These are phyloP conservation scores for Porogramme epimiltina DNA, from an alignment of 1,284 basidiomycete species.

Conservation along the genomic window DNA sequence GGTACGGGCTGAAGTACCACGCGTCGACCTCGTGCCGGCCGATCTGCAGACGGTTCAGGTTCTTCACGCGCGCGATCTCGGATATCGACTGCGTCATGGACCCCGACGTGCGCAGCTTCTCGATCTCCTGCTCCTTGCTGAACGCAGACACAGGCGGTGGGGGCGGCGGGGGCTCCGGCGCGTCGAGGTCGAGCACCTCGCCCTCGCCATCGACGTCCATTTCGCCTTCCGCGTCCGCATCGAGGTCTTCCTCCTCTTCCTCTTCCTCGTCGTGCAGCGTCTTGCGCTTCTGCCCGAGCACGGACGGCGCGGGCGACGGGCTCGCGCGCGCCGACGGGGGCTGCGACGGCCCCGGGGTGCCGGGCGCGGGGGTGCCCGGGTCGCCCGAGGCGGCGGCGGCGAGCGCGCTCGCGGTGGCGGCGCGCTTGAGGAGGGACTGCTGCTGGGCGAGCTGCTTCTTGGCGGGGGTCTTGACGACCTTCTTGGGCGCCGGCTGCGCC, in stretches of 20 bases:
- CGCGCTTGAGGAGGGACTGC: constrained; percentile 36
- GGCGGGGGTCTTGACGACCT: constrained; percentile 54
- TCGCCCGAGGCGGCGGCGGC: constrained; percentile 29
- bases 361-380: constrained; percentile 23
- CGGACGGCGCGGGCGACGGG: constrained; percentile 57
- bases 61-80: constrained; percentile 97
- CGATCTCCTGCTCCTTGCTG: constrained; percentile 98
- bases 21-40: constrained; percentile 96
- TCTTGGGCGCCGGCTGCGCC: constrained; percentile 56
- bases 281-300: constrained; percentile 66
- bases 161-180: constrained; percentile 37
- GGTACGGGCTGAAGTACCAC: constrained; percentile 99
- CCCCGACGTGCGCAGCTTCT: constrained; percentile 95
- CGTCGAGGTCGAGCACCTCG: constrained; percentile 43
- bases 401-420: constrained; percentile 34
- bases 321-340: constrained; percentile 47
- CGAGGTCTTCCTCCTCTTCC: constrained; percentile 65
- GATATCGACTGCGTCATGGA: constrained; percentile 99
- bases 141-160: constrained; percentile 57
- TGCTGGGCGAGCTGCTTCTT: constrained; percentile 46
- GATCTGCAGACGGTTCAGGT: constrained; percentile 95
- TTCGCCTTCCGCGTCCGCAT: constrained; percentile 59
- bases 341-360: constrained; percentile 26
- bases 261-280: constrained; percentile 57
- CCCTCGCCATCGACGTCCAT: constrained; percentile 54